Evolutionary conservation across 2,329 filamentous ascomycete species (phyloP).

Genomic region (Cladosporium colombiae): DNA sequence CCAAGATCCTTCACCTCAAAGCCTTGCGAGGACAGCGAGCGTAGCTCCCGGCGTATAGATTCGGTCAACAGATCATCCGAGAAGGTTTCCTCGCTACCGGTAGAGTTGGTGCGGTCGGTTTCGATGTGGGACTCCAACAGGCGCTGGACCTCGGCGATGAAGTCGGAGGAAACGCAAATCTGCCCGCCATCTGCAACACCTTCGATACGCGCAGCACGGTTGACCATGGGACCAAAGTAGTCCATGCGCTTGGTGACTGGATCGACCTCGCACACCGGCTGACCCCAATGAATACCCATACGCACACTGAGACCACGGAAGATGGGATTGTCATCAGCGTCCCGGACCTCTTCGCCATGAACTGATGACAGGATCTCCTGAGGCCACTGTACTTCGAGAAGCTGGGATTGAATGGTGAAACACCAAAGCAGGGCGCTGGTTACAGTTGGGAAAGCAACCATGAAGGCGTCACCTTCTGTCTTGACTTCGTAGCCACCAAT

Average conservation of each 20-base stretch:
- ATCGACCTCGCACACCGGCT: constrained; percentile 91
- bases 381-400: constrained; percentile 90
- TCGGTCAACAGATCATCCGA: constrained; percentile 73
- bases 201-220: constrained; percentile 91
- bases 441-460: constrained; percentile 97
- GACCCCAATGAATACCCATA: constrained; percentile 97
- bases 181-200: constrained; percentile 94
- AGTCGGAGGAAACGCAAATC: constrained; percentile 94
- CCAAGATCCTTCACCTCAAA: constrained; percentile 97
- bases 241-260: constrained; percentile 98
- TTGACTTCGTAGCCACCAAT: constrained; percentile 99
- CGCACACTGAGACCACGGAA: constrained; percentile 93
- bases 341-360: constrained; percentile 77
- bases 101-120: constrained; percentile 68
- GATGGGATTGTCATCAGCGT: constrained; percentile 84
- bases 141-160: constrained; percentile 92
- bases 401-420: constrained; percentile 85
- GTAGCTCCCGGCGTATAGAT: constrained; percentile 82
- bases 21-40: constrained; percentile 83
- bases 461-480: constrained; percentile 98
- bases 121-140: constrained; percentile 89
- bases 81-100: constrained; percentile 71
- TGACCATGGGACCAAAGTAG: constrained; percentile 99
- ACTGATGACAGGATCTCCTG: constrained; percentile 86
- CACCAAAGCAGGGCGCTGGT: constrained; percentile 95